Evolutionary conservation across 225 moss, liverwort and hornwort genomes (phyloP).

Genomic region (Straminergon stramineum): DNA sequence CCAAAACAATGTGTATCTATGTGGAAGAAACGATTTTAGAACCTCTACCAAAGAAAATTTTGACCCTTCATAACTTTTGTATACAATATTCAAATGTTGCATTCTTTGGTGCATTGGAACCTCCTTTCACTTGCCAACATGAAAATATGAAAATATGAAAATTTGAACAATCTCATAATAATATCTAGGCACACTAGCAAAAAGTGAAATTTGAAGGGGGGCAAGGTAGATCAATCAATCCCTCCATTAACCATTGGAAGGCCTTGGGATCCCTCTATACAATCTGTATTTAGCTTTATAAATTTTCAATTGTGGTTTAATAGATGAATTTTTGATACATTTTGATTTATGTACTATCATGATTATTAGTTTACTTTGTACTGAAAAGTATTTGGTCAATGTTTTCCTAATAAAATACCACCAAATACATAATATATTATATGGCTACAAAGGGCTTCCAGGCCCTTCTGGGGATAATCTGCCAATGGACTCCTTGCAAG

Average conservation of each 20-base stretch:
- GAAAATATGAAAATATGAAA: background rate
- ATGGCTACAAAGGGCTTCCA: too few species aligned
- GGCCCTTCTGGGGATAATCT: too few species aligned
- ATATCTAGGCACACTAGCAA: accelerated
- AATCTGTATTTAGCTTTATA: too few species aligned
- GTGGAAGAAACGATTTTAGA: background rate
- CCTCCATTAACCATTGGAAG: too few species aligned
- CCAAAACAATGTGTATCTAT: background rate
- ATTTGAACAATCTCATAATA: background rate
- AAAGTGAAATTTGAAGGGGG: accelerated
- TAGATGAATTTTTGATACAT: too few species aligned
- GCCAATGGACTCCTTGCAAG: accelerated
- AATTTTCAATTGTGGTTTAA: too few species aligned
- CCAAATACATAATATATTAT: too few species aligned
- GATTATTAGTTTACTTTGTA: too few species aligned
- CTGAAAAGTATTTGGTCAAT: too few species aligned
- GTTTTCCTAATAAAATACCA: too few species aligned
- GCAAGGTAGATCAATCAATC: background rate
- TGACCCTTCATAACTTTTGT: background rate
- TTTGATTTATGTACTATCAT: too few species aligned
- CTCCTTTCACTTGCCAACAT: background rate
- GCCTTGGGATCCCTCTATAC: too few species aligned
- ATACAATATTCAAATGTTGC: accelerated
- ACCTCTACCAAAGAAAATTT: background rate
- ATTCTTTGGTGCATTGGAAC: background rate